Base-by-base conservation (phyloP, 2,329 filamentous ascomycete genomes). In the Hypoxylon rubiginosum region DNA sequence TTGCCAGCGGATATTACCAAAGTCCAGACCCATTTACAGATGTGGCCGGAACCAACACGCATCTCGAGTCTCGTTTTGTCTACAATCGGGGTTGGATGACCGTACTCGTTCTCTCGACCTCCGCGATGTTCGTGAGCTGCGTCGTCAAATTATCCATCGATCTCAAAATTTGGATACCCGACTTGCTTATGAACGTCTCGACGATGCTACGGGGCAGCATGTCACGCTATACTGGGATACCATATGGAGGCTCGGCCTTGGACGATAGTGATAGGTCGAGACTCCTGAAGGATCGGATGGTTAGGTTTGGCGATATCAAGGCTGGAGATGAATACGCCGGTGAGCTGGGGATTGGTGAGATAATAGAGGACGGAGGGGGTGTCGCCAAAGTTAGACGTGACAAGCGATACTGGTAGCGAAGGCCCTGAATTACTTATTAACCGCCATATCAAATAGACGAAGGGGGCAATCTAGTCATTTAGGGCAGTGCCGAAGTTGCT, bases 111-210 rank as follows among this genome's bases (percentile, higher is more conserved):
- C 21, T 55, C 41, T 64, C 50, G 21, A 46, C 43, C n/a, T 34
- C 24, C 19, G 21, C 32, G 3, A 51, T 64, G 50, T 64, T 64
- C 11, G 11, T 43, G 2, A 51, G 55, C 15, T 41, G 50, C 6
- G 34, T 50, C 24, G 24, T 59, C 49, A 64, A 64, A 28, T 19
- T 43, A 11, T 15, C 51, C 5, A 28, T 55, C 15, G 55, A 55
- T 26, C 30, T 51, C 2, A 43, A 24, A 11, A 50, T 55, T 10
- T 59, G 24, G 51, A 55, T 64, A 43, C 60, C 60, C 11, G 49
- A 63, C n/a, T 39, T 59, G 11, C 54, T 55, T 11, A 59, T 64
- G 61, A 55, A 64, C 32, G 50, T 36, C 11, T 64, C 61, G 5
- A 50, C 55, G 13, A 36, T 59, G 46, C 36, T 64, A 24, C 36